Evolutionary conservation across 2,329 filamentous ascomycete species (phyloP).

Genomic region (Diaporthe batatas): DNA sequence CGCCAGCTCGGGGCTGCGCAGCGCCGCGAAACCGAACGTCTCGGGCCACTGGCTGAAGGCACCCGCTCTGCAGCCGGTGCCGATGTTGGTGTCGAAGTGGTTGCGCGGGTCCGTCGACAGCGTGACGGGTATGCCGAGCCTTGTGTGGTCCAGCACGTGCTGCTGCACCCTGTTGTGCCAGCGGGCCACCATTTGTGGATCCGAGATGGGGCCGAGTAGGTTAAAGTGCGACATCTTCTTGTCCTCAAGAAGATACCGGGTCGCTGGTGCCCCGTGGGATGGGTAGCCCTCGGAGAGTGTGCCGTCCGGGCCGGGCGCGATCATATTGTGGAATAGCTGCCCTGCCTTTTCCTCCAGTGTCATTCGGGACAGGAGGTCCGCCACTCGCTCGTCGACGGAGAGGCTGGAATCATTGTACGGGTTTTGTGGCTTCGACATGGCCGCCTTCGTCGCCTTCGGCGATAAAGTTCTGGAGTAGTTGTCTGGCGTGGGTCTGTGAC

Average conservation of each 20-base stretch:
- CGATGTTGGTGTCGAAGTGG: slow-evolving; percentile 58
- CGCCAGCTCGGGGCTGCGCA: slow-evolving; percentile 59
- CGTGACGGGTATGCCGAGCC: slow-evolving; percentile 63
- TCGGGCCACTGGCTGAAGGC: slow-evolving; percentile 66
- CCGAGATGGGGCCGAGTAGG: slow-evolving; percentile 42
- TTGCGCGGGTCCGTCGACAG: slow-evolving; percentile 63
- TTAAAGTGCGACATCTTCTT: slow-evolving; percentile 43
- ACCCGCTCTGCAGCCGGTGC: slow-evolving; percentile 57
- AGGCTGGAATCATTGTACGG: slow-evolving; percentile 30
- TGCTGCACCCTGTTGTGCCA: slow-evolving; percentile 60
- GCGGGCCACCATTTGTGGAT: slow-evolving; percentile 52
- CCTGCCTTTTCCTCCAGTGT: slow-evolving; percentile 38
- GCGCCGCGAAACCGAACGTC: slow-evolving; percentile 62
- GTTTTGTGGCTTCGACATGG: not conserved
- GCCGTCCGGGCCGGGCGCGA: slow-evolving; percentile 31
- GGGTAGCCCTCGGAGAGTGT: slow-evolving; percentile 12
- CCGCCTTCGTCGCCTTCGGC: not conserved
- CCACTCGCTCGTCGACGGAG: slow-evolving; percentile 31
- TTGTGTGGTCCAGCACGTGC: slow-evolving; percentile 55
- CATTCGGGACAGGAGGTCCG: slow-evolving; percentile 39
- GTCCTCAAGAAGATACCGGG: slow-evolving; percentile 21
- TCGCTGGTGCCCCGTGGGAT: not conserved
- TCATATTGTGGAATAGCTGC: slow-evolving; percentile 39
- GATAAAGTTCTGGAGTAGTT: not conserved
- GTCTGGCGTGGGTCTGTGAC: not conserved